Evolutionary conservation across 768 basidiomycete genomes (phyloP).

Genomic region (Paxillus rubicundulus): DNA sequence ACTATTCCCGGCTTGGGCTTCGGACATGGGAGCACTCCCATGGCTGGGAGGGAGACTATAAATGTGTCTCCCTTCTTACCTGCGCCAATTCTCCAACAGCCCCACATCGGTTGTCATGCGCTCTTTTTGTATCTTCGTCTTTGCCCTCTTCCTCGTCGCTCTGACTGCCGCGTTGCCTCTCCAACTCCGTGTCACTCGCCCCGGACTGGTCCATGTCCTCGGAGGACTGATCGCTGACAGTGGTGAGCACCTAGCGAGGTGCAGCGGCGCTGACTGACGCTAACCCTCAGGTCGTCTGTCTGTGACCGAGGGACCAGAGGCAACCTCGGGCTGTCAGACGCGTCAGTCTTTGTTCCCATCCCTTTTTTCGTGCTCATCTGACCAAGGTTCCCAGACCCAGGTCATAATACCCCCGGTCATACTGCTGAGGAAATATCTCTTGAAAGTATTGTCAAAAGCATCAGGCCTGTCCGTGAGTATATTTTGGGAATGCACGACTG

Average conservation of each 20-base stretch:
- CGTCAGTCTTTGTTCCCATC: background rate
- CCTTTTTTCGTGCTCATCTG: background rate
- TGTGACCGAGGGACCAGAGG: background rate
- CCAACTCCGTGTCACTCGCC: background rate
- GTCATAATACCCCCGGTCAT: background rate
- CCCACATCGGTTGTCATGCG: background rate
- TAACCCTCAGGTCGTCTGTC: background rate
- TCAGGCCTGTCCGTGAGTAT: conserved; percentile 1
- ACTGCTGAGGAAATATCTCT: background rate
- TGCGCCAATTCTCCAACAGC: background rate
- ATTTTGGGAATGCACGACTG: background rate
- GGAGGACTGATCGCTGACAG: background rate
- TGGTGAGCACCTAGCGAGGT: background rate
- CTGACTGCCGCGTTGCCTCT: background rate
- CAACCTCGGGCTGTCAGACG: background rate
- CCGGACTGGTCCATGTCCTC: background rate
- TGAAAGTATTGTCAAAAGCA: background rate
- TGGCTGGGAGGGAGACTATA: background rate
- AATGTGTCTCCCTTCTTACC: background rate
- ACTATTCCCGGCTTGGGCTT: background rate
- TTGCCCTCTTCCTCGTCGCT: background rate
- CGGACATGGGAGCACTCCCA: background rate
- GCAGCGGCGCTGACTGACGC: background rate
- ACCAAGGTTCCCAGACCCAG: background rate
- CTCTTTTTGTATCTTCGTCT: background rate